A percentile compares a stretch with the other conserved stretches of the same genome.
phyloP scores from a whole-genome alignment of 495 filamentous ascomycete species.

The Neurospora sp. region DNA sequence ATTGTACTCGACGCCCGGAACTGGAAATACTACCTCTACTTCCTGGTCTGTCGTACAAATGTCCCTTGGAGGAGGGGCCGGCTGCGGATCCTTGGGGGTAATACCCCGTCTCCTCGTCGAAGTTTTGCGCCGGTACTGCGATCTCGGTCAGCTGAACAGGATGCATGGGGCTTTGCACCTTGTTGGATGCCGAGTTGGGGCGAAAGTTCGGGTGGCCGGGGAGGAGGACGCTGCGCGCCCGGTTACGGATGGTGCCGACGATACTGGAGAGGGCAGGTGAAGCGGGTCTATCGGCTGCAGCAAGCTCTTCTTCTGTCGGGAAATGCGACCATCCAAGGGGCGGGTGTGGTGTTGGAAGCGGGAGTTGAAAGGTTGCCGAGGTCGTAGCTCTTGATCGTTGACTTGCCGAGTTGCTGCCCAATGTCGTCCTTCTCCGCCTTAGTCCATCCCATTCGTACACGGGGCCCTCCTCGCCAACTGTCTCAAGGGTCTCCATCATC shows the following conservation, averaged over 20 bases:
- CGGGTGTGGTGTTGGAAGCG: slow-evolving; percentile 51
- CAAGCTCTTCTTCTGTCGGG: slow-evolving; percentile 53
- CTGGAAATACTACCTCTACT: slow-evolving; percentile 23
- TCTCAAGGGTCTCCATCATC: slow-evolving; percentile 56
- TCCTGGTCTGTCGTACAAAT: slow-evolving; percentile 12
- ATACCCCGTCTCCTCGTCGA: slow-evolving; percentile 27
- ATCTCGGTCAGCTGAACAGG: slow-evolving; percentile 54
- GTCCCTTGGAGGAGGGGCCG: slow-evolving; percentile 1
- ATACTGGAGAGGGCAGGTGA: slow-evolving; percentile 46
- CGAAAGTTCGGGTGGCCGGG: slow-evolving; percentile 33
- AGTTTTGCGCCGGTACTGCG: slow-evolving; percentile 42
- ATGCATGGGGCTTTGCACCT: slow-evolving; percentile 40
- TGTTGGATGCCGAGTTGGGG: slow-evolving; percentile 8
- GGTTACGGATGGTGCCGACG: slow-evolving; percentile 48
- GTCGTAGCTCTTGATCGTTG: slow-evolving; percentile 25
- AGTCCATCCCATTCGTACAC: slow-evolving; percentile 90
- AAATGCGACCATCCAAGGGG: slow-evolving; percentile 85
- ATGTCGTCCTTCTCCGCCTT: slow-evolving; percentile 65
- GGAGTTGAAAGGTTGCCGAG: slow-evolving; percentile 25
- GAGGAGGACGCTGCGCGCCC: slow-evolving; percentile 40
- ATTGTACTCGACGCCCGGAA: slow-evolving; percentile 31
- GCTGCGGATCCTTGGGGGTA: slow-evolving; percentile 19
- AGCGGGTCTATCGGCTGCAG: slow-evolving; percentile 37
- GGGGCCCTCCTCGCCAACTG: slow-evolving; percentile 55
- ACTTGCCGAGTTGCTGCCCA: slow-evolving; percentile 28